These are phyloP conservation scores for Lonicera japonica DNA, from an alignment of 129 eudicot species.

Conservation along the genomic window DNA sequence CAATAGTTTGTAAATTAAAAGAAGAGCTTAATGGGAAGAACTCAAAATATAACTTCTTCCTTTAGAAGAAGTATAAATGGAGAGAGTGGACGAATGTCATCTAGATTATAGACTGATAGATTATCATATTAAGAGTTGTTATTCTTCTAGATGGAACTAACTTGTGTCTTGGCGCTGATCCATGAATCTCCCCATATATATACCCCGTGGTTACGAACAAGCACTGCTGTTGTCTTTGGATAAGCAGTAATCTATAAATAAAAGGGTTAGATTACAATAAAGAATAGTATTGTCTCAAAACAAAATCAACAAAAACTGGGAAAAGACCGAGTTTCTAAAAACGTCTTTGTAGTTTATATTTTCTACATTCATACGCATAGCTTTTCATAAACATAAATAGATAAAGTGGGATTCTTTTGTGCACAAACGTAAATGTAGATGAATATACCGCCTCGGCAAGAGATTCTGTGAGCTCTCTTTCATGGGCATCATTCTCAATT, in stretches of 20 bases:
- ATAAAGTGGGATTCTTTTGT: too few species aligned
- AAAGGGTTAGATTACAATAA: not conserved
- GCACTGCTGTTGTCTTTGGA: conserved; percentile 36
- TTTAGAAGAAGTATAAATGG: too few species aligned
- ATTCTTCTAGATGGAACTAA: not conserved
- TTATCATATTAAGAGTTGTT: too few species aligned
- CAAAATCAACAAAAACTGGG: not conserved
- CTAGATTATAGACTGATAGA: too few species aligned
- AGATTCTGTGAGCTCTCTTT: conserved; percentile 55
- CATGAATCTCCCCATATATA: conserved; percentile 35
- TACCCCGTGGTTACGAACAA: conserved; percentile 34
- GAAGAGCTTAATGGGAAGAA: not conserved
- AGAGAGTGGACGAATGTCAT: too few species aligned
- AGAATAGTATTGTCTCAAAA: not conserved
- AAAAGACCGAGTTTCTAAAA: too few species aligned
- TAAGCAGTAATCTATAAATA: conserved; percentile 24
- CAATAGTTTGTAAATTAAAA: not conserved
- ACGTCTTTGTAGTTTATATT: not conserved
- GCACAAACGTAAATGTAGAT: not conserved
- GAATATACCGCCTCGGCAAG: conserved; percentile 49
- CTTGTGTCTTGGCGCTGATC: conserved; percentile 40
- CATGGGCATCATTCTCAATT: conserved; percentile 36
- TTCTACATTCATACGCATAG: not conserved
- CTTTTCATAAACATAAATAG: too few species aligned
- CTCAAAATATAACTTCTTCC: too few species aligned